Percentiles rank a stretch among this genome's conserved stretches.
These are phyloP conservation scores for Diplocarpon mali DNA, from an alignment of 2,329 filamentous ascomycete species.

Conservation along the genomic window DNA sequence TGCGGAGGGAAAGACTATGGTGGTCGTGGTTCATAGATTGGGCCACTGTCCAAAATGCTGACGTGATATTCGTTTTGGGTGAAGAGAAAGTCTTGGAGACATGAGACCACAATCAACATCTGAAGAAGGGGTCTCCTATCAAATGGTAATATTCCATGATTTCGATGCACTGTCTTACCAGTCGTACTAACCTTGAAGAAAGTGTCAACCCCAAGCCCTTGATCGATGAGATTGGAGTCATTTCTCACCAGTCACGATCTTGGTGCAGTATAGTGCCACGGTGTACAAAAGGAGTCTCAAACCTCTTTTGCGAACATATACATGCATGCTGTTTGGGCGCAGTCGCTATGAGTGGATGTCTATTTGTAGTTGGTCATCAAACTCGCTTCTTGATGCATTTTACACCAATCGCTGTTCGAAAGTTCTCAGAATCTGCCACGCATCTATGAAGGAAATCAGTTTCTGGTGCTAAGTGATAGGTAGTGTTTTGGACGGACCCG, in stretches of 20 bases:
- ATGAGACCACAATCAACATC: constrained; percentile 20
- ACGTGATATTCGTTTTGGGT: constrained; percentile 24
- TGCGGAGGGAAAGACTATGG: constrained; percentile 54
- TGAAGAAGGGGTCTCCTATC: constrained; percentile 24
- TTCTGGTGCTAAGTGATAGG: not conserved
- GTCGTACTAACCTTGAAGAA: not conserved
- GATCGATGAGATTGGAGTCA: constrained; percentile 16
- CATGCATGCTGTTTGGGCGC: not conserved
- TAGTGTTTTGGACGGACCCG: not conserved
- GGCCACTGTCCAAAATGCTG: constrained; percentile 66
- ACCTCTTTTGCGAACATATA: not conserved
- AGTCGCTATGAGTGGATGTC: not conserved
- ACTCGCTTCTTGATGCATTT: constrained; percentile 3
- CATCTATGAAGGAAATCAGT: not conserved
- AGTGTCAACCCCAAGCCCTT: constrained; percentile 26
- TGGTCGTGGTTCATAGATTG: constrained; percentile 68
- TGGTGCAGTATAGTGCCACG: not conserved
- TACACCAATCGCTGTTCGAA: constrained; percentile 5
- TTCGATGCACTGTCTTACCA: not conserved
- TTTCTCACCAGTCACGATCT: no score
- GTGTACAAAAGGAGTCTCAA: not conserved
- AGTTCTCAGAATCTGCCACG: not conserved
- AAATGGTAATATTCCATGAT: constrained; percentile 20
- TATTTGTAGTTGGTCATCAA: not conserved
- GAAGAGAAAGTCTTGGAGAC: constrained; percentile 23